Percentiles rank a stretch among this genome's conserved stretches.
Evolutionary conservation across 2,329 filamentous ascomycete genomes (phyloP).

Genomic region (Fusarium torulosum): DNA sequence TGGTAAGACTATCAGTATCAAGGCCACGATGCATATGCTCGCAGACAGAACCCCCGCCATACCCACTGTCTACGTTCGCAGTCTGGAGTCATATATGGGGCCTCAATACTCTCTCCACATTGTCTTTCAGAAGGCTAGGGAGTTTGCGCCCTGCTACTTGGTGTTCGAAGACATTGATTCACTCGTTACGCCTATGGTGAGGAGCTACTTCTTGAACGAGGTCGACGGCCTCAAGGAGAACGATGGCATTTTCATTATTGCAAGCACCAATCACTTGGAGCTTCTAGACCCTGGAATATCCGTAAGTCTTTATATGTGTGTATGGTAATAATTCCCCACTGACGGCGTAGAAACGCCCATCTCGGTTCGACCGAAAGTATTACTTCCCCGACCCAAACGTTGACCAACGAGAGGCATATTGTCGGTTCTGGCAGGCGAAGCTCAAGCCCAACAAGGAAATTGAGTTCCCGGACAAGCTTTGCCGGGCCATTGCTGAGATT

Average conservation of each 20-base stretch:
- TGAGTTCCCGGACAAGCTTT: background rate
- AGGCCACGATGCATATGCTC: conserved; percentile 75
- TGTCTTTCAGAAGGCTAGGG: conserved; percentile 71
- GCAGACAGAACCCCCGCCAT: conserved; percentile 58
- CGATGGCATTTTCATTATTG: conserved; percentile 6
- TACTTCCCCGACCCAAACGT: conserved; percentile 5
- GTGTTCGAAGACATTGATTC: conserved; percentile 80
- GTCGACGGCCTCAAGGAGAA: conserved; percentile 7
- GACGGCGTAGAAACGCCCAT: conserved; percentile 3
- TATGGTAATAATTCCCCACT: too few species aligned
- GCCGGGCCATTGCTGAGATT: background rate
- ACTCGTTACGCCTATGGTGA: conserved; percentile 65
- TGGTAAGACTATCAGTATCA: conserved; percentile 78
- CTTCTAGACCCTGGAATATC: conserved; percentile 1
- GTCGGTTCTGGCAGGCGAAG: conserved; percentile 3
- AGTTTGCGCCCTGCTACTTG: conserved; percentile 75
- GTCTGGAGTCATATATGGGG: conserved; percentile 59
- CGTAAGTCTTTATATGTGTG: background rate
- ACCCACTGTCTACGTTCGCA: conserved; percentile 7
- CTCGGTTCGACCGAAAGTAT: conserved; percentile 10
- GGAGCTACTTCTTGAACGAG: conserved; percentile 12
- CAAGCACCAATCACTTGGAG: conserved; percentile 10
- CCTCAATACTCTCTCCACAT: conserved; percentile 66
- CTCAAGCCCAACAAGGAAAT: background rate
- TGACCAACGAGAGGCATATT: conserved; percentile 10